Percentiles rank a stretch among this genome's conserved stretches.
phyloP scores from a whole-genome alignment of 139 green algal genomes.

The Desmodesmus armatus region DNA sequence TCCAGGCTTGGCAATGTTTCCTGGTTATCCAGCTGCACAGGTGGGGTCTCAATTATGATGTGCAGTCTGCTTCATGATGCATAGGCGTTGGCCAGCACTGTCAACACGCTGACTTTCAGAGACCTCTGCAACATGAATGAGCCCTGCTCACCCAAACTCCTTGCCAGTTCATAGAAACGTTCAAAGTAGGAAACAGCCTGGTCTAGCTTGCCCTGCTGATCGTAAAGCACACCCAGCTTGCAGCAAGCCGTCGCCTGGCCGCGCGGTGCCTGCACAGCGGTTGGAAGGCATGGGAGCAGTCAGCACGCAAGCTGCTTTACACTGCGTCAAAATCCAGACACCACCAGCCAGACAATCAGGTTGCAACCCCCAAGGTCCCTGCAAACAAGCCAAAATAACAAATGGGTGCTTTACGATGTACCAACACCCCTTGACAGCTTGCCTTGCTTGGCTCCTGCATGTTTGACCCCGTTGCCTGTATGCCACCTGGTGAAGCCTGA shows the following conservation, averaged over 20 bases:
- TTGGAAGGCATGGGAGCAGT: not conserved
- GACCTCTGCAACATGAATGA: not conserved
- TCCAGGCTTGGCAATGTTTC: not conserved
- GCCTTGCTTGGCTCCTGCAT: not conserved
- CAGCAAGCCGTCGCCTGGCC: conserved; percentile 74
- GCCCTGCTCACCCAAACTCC: conserved; percentile 48
- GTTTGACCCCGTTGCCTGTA: not conserved
- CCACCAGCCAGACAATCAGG: not conserved
- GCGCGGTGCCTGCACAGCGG: conserved; percentile 53
- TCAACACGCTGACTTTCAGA: not conserved
- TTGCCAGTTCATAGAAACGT: conserved; percentile 81
- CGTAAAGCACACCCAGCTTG: conserved; percentile 77
- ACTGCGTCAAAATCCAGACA: not conserved
- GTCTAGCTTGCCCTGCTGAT: conserved; percentile 55
- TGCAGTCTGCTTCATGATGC: not conserved
- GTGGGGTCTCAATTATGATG: not conserved
- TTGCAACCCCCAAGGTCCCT: not conserved
- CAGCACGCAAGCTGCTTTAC: not conserved
- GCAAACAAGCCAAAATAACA: not conserved
- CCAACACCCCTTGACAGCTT: not conserved
- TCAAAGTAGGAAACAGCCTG: conserved; percentile 76
- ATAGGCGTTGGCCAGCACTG: not conserved
- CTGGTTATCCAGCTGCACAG: not conserved
- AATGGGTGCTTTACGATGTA: not conserved
- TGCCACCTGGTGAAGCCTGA: too few relatives aligned